These are phyloP conservation scores for Nicotiana obtusifolia DNA, from an alignment of 257 asterid species.

Conservation along the genomic window DNA sequence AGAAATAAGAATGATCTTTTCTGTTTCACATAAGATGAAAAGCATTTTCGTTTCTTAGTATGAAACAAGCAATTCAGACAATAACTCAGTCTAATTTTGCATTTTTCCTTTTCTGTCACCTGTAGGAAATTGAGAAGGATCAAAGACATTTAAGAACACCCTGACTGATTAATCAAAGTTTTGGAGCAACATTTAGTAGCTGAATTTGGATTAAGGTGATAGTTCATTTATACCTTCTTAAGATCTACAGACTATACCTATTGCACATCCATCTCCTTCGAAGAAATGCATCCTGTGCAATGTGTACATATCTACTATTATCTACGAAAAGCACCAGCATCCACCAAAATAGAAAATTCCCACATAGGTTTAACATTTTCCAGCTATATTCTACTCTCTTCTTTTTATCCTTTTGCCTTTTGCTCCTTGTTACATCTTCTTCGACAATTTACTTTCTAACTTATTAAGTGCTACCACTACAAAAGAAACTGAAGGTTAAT, in stretches of 20 bases:
- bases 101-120: neutral
- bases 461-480: neutral
- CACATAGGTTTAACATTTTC: neutral
- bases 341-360: neutral
- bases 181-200: neutral
- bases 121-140: neutral
- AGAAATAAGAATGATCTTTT: neutral
- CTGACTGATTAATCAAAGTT: neutral
- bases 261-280: neutral
- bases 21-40: neutral
- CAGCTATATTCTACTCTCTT: neutral
- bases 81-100: neutral
- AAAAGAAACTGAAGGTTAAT: neutral
- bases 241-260: no score
- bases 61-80: neutral
- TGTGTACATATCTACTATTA: neutral
- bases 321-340: neutral
- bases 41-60: neutral
- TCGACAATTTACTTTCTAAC: neutral
- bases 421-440: neutral
- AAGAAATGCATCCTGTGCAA: neutral
- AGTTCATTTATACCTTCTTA: no score
- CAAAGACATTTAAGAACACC: neutral
- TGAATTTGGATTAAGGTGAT: neutral
- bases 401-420: neutral